Percentiles rank a stretch among this genome's conserved stretches.
Conservation (phyloP, 1,139 yeast species). For the Hemisphaericaspora xylofermentans region DNA sequence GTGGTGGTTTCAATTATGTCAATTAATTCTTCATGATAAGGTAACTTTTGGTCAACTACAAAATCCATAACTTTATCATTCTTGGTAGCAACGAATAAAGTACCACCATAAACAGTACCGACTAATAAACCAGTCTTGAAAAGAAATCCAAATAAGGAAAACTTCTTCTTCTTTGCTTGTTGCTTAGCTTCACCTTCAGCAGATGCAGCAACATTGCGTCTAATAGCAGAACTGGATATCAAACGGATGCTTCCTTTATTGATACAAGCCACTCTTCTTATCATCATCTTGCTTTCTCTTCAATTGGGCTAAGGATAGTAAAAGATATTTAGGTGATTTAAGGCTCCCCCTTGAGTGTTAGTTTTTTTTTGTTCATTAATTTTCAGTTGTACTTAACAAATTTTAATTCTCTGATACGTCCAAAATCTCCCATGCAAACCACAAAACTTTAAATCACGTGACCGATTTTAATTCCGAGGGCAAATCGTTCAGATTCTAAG, state of each 20-base stretch:
- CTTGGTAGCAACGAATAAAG: slow-evolving; percentile 45
- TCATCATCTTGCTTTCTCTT: slow-evolving; percentile 5
- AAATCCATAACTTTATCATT: slow-evolving; percentile 47
- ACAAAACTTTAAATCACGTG: slow-evolving; percentile 1
- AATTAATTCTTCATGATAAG: slow-evolving; percentile 45
- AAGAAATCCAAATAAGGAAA: slow-evolving; percentile 34
- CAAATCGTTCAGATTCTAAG: too few relatives aligned
- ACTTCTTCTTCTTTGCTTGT: slow-evolving; percentile 25
- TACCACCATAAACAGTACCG: slow-evolving; percentile 37
- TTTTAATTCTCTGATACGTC: too few relatives aligned
- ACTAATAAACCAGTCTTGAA: slow-evolving; percentile 32
- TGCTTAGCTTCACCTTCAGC: slow-evolving; percentile 7
- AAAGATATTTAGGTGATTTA: too few relatives aligned
- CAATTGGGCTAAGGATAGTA: background rate
- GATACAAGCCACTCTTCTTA: slow-evolving; percentile 10
- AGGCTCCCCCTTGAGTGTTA: too few relatives aligned
- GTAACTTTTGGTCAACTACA: slow-evolving; percentile 45
- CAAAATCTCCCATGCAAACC: too few relatives aligned
- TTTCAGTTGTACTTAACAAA: too few relatives aligned
- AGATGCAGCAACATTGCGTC: slow-evolving; percentile 9
- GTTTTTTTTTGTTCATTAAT: too few relatives aligned
- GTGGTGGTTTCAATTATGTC: slow-evolving; percentile 42
- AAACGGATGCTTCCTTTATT: slow-evolving; percentile 9
- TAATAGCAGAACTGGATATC: slow-evolving; percentile 11
- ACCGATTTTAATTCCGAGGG: background rate